Percentiles rank a stretch among this genome's conserved stretches.
phyloP scores from a whole-genome alignment of 139 green algal genomes.

The Coelastrella sp. region DNA sequence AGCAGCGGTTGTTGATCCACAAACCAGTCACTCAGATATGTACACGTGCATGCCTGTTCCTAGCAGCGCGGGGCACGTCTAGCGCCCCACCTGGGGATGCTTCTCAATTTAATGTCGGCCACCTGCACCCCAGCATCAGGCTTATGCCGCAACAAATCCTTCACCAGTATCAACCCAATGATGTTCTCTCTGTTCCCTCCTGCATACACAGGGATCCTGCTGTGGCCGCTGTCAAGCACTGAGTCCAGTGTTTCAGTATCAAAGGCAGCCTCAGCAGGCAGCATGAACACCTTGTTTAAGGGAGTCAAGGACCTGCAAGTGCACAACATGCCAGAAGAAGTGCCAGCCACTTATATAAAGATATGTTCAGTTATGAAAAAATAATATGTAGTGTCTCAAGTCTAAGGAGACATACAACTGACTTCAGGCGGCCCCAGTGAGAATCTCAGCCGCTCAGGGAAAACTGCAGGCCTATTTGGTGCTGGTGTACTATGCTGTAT shows the following conservation, averaged over 20 bases:
- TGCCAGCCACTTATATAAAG: no score
- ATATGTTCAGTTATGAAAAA: no score
- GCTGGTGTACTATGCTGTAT: no score
- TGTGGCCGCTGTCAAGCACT: slow-evolving; percentile 74
- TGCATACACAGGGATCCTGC: slow-evolving; percentile 76
- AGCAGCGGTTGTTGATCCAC: neutral
- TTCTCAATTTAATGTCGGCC: slow-evolving; percentile 54
- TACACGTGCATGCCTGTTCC: neutral
- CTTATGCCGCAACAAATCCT: slow-evolving; percentile 71
- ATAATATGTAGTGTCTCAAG: no score
- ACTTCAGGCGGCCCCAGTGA: no score
- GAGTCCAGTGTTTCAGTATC: neutral
- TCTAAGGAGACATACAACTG: no score
- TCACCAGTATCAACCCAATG: slow-evolving; percentile 78
- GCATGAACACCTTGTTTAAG: slow-evolving; percentile 89
- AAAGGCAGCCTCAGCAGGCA: slow-evolving; percentile 63
- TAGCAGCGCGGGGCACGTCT: no score
- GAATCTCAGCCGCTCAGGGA: no score
- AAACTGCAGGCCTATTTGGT: no score
- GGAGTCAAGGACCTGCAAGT: slow-evolving; percentile 78
- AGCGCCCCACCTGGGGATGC: slow-evolving; percentile 54
- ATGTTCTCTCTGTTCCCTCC: slow-evolving; percentile 58
- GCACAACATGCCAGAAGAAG: neutral
- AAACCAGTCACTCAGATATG: neutral
- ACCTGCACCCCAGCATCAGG: slow-evolving; percentile 53